Evolutionary conservation across 257 asterid genomes (phyloP), one percentile per base, ranked within the genome.

Genomic region (Petunia axillaris): DNA sequence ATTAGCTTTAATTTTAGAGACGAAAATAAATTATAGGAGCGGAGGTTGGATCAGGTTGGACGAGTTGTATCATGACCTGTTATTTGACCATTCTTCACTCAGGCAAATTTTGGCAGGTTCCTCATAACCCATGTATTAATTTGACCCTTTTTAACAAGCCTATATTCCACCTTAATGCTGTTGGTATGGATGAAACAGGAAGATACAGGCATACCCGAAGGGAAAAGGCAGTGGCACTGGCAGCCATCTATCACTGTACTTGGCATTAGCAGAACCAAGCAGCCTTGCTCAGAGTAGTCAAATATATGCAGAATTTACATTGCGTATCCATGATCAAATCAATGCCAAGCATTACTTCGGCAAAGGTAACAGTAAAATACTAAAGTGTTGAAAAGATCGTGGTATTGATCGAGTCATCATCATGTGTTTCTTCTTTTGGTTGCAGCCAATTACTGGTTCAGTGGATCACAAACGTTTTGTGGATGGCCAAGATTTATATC

Each of bases 361-460:
- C 6, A 89, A 85, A 78, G 83, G 98, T 92, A 39, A 48, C 16
- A 16, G 11, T 36, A 35, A 3, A 9, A 14, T 11, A 50, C 6
- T 36, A 37, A 9, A 10, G n/a, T 64, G 60, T 9, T 36, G n/a
- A 63, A 39, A 16, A 40, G 35, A 58, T 59, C 4, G 13, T 36
- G 78, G 11, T 1, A 37, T 66, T 67, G 1, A 44, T 36, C 39
- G 60, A 44, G 8, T 43, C n/a, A 5, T 38, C 52, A 73, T n/a
- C 60, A 36, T 77, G 66, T 14, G 62, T 4, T 25, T 15, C 4
- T 59, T 55, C 54, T 8, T 71, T 35, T 77, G 43, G 8, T 64
- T 88, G 91, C 93, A 93, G 98, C 83, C 75, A 89, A 79, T 55
- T 86, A 85, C 48, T 93, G 94, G 98, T 93, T 89, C 87, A 83